Base-by-base conservation (phyloP, 768 basidiomycete species). In the Phylloporus sp. region DNA sequence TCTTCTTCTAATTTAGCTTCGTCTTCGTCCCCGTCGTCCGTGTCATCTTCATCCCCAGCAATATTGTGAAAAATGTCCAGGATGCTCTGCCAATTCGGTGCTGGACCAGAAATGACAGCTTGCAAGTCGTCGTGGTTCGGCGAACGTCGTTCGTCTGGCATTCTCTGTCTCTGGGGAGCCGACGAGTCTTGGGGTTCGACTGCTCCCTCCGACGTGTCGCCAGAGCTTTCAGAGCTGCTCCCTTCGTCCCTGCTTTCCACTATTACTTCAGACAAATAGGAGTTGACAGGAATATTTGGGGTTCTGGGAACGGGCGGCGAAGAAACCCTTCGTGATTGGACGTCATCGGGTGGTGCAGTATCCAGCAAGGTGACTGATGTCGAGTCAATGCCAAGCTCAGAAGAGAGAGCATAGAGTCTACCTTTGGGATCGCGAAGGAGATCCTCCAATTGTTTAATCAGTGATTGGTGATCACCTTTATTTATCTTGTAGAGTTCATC, bases 1-100 rank as follows among this genome's bases (percentile, higher is more conserved):
- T 74, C 71, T 22, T 74, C 75, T 18, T 72, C 69, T 14, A 69
- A 68, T 29, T 70, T 68, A 14, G 66, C 70, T 38, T 72, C 70
- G 14, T 68, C 74, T 45, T 69, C 68, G 27, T 27, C 27, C 7
- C 11, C 26, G 26, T 7, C 26, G 18, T 73, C 64, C 33, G 75
- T 65, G 10, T 65, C 63, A 28, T 58, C 63, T 3, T 63, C 59
- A 9, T 61, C 38, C 11, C 51, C 69, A 57, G 51, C 52, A 42
- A 66, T 52, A 40, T 44, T 63, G 20, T 64, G 63, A 2, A 71
- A 46, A 20, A 69, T 53, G n/a, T 63, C 53, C 24, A 51, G 18
- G 18, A 60, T 36, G 23, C 44, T 61, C 34, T 49, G 46, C 0
- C 54, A 57, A 28, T 55, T 54, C 22, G 50, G 38, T n/a, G 39